These are phyloP conservation scores for Cercospora zeae-maydis DNA, from an alignment of 2,329 filamentous ascomycete species.

Conservation along the genomic window DNA sequence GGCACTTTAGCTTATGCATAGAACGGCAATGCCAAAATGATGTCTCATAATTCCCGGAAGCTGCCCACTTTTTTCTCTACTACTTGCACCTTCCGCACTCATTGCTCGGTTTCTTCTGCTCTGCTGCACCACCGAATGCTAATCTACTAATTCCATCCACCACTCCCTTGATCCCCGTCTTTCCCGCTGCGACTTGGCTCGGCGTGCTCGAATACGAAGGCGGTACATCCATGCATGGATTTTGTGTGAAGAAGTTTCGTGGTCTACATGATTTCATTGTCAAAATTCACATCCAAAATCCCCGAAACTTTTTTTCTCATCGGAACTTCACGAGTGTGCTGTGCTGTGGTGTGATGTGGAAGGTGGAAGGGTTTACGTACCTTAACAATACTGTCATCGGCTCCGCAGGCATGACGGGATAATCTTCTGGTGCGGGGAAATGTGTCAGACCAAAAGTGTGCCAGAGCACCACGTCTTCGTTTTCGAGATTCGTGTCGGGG, in stretches of 20 bases:
- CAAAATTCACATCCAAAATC: too few relatives aligned
- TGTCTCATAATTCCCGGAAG: slow-evolving; percentile 38
- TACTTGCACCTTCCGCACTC: slow-evolving; percentile 15
- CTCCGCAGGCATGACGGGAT: slow-evolving; percentile 70
- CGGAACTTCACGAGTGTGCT: too few relatives aligned
- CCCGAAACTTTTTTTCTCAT: too few relatives aligned
- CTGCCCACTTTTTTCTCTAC: slow-evolving; percentile 14
- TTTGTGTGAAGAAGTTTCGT: slow-evolving; percentile 76
- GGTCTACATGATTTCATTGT: slow-evolving; percentile 51
- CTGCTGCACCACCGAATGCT: slow-evolving; percentile 42
- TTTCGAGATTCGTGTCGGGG: slow-evolving; percentile 64
- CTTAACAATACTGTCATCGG: slow-evolving; percentile 63
- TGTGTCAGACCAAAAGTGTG: slow-evolving; percentile 90
- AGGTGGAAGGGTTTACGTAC: not conserved
- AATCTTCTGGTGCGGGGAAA: slow-evolving; percentile 86
- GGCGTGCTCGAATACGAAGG: slow-evolving; percentile 71
- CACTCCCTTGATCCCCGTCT: slow-evolving; percentile 39
- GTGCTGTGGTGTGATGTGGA: too few relatives aligned
- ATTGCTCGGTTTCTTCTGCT: slow-evolving; percentile 36
- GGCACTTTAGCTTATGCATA: slow-evolving; percentile 57
- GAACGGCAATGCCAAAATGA: not conserved
- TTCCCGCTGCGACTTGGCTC: slow-evolving; percentile 55
- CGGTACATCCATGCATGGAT: slow-evolving; percentile 76
- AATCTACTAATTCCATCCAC: slow-evolving; percentile 51
- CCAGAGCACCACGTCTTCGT: slow-evolving; percentile 87